These are phyloP conservation scores for Lactarius psammicola DNA, from an alignment of 768 basidiomycete species.

Conservation along the genomic window DNA sequence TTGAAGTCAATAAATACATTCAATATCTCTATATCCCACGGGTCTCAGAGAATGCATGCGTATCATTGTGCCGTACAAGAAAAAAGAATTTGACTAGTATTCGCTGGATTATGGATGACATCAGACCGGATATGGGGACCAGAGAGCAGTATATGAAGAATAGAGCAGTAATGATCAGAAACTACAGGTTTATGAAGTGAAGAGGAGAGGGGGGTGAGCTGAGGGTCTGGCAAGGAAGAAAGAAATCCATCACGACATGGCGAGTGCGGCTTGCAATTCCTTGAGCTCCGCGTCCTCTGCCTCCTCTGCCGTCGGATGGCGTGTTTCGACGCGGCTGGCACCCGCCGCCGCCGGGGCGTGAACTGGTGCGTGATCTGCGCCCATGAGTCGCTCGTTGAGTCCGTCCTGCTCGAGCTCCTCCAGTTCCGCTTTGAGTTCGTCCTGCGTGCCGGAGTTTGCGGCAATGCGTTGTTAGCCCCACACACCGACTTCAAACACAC, in stretches of 20 bases:
- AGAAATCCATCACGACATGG: constrained; percentile 55
- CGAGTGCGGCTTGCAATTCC: constrained; percentile 83
- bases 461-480: background rate
- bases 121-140: constrained; percentile 1
- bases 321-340: constrained; percentile 37
- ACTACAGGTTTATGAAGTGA: constrained; percentile 25
- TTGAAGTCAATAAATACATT: constrained; percentile 15
- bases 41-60: background rate
- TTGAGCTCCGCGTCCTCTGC: constrained; percentile 90
- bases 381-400: constrained; percentile 78
- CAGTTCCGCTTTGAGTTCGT: constrained; percentile 74
- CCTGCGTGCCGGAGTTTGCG: constrained; percentile 44
- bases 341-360: constrained; percentile 71
- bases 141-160: constrained; percentile 18
- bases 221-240: background rate
- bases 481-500: background rate
- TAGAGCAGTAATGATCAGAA: constrained; percentile 24
- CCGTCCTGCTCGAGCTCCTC: constrained; percentile 86
- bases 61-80: constrained; percentile 15
- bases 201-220: background rate
- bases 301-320: constrained; percentile 61
- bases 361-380: constrained; percentile 86
- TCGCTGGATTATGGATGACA: constrained; percentile 22
- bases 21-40: constrained; percentile 13
- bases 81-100: constrained; percentile 5